These are phyloP conservation scores for Mycena rebaudengoi DNA, from an alignment of 768 basidiomycete species.

Conservation along the genomic window DNA sequence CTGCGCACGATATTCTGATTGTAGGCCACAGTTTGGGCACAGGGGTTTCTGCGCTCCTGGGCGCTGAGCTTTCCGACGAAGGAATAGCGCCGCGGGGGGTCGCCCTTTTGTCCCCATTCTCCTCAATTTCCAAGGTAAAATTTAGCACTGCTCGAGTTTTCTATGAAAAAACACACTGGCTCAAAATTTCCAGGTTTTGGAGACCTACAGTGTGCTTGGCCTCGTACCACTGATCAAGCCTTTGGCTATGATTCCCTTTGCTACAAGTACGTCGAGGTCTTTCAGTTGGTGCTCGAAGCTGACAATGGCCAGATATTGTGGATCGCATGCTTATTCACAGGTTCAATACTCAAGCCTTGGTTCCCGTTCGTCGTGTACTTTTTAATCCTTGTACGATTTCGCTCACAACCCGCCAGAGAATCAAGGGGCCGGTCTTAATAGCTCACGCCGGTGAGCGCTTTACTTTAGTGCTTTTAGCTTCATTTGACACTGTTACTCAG, in stretches of 20 bases:
- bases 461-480: neutral
- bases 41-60: slow-evolving; percentile 61
- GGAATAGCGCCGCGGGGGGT: slow-evolving; percentile 52
- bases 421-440: slow-evolving; percentile 74
- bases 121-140: slow-evolving; percentile 60
- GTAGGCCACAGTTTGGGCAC: slow-evolving; percentile 84
- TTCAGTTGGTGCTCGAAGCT: slow-evolving; percentile 24
- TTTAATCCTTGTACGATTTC: neutral
- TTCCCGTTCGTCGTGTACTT: slow-evolving; percentile 55
- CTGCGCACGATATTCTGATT: slow-evolving; percentile 61
- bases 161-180: no score
- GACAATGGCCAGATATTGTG: slow-evolving; percentile 53
- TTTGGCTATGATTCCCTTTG: slow-evolving; percentile 66
- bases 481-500: slow-evolving; percentile 20
- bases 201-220: slow-evolving; percentile 73
- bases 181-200: no score
- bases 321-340: slow-evolving; percentile 61
- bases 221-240: slow-evolving; percentile 78
- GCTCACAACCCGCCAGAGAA: slow-evolving; percentile 51
- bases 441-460: slow-evolving; percentile 64
- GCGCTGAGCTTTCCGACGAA: slow-evolving; percentile 56
- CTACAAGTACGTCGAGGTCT: slow-evolving; percentile 60
- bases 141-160: no score
- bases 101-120: slow-evolving; percentile 68
- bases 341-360: slow-evolving; percentile 70